These are phyloP conservation scores for Penicillium bovifimosum DNA, from an alignment of 495 filamentous ascomycete species.

Conservation along the genomic window DNA sequence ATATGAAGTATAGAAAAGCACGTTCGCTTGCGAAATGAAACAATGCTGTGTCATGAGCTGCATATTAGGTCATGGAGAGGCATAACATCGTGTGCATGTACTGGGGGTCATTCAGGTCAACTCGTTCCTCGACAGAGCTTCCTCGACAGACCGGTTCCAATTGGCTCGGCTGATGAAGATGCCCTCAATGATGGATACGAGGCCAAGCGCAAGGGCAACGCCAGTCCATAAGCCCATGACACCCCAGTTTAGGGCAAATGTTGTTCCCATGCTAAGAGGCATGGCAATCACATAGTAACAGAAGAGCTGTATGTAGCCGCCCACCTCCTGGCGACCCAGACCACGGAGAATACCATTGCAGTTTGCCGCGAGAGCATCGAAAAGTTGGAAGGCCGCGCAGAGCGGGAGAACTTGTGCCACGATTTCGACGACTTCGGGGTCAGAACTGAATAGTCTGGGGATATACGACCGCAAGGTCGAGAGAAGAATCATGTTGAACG, in stretches of 20 bases:
- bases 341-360: constrained; percentile 82
- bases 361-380: constrained; percentile 71
- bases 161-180: constrained; percentile 59
- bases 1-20: neutral
- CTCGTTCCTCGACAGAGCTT: constrained; percentile 64
- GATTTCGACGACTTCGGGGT: constrained; percentile 69
- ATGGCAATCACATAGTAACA: constrained; percentile 82
- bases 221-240: constrained; percentile 77
- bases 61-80: neutral
- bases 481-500: constrained; percentile 70
- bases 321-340: constrained; percentile 78
- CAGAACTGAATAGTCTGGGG: constrained; percentile 72
- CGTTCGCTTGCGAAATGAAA: neutral
- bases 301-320: constrained; percentile 78
- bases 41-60: neutral
- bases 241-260: constrained; percentile 67
- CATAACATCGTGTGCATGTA: neutral
- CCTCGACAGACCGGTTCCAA: constrained; percentile 70
- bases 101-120: constrained; percentile 37
- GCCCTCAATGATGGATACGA: constrained; percentile 62
- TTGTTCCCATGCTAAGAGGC: constrained; percentile 73
- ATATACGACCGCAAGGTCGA: constrained; percentile 58
- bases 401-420: constrained; percentile 70
- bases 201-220: constrained; percentile 61
- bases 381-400: constrained; percentile 80